Evolutionary conservation across 495 filamentous ascomycete species (phyloP), one percentile per base, ranked within the genome.

Genomic region (Penicillium turbatum): DNA sequence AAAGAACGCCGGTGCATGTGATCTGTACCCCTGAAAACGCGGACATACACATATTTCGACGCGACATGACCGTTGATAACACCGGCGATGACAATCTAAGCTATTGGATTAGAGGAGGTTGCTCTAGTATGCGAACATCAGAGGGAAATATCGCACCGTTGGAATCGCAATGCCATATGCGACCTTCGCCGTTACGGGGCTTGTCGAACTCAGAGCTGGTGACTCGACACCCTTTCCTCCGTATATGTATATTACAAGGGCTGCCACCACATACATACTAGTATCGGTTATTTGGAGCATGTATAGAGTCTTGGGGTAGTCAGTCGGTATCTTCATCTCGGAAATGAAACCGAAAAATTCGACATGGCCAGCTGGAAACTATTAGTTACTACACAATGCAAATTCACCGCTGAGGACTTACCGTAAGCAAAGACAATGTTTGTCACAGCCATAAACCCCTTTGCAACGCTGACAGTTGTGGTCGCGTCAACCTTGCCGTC

Each of bases 91-190:
- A 79, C 63, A 27, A 88, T 80, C 56, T 73, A 31, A 0, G 48
- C 72, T 30, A 43, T 21, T 0, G 5, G 1, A 11, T 39, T 32
- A 40, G 34, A n/a, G 13, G 11, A 13, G 73, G 54, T 82, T 66
- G 19, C 27, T 61, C 42, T 53, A 44, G 13, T 13, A 3, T 13
- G 4, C 0, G 6, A 29, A 11, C 30, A 19, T 9, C 3, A 15
- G 10, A 27, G 21, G 11, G 21, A 19, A 8, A 36, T 34, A 19
- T 65, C 69, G 15, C 44, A 77, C 82, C 12, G 87, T 89, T 0
- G 90, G 90, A 5, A 89, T 67, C 2, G 88, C 89, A 53, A 93
- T 74, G 15, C 89, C 89, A 60, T 87, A 95, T 8, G 88, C 86
- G 27, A 76, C 48, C 66, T 90, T 91, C 49, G 83, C 78, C 0